These are phyloP conservation scores for Furcasterigmium sp. DNA, from an alignment of 2,329 filamentous ascomycete species.

Conservation along the genomic window DNA sequence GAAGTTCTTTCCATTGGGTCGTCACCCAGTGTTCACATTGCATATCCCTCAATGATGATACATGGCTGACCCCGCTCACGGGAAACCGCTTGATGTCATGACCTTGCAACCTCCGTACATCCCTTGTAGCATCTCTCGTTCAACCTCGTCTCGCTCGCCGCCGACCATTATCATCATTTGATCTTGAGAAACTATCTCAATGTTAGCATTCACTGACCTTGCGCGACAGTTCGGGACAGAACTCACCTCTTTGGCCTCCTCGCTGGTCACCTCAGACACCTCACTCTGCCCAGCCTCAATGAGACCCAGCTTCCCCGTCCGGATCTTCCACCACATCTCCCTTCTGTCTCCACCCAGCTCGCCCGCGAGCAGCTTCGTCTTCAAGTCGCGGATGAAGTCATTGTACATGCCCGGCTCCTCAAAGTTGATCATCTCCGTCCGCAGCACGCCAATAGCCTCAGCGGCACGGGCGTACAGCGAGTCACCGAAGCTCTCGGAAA, in stretches of 20 bases:
- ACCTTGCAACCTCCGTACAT: too few relatives aligned
- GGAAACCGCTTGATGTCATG: too few relatives aligned
- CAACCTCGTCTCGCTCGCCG: too few relatives aligned
- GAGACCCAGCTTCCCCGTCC: constrained; percentile 63
- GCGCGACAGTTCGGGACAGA: background rate
- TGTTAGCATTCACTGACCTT: too few relatives aligned
- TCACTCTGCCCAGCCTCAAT: constrained; percentile 61
- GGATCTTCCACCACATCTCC: constrained; percentile 77
- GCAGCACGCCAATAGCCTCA: constrained; percentile 72
- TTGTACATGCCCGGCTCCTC: constrained; percentile 79
- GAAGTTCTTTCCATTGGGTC: too few relatives aligned
- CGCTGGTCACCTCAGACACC: constrained; percentile 59
- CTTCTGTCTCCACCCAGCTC: constrained; percentile 70
- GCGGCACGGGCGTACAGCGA: constrained; percentile 67
- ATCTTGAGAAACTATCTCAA: constrained; percentile 6
- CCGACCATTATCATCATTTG: constrained; percentile 2
- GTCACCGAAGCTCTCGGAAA: constrained; percentile 71
- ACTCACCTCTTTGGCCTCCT: constrained; percentile 62
- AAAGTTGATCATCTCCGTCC: constrained; percentile 67
- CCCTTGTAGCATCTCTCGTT: too few relatives aligned
- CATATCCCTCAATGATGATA: too few relatives aligned
- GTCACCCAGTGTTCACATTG: too few relatives aligned
- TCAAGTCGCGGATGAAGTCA: constrained; percentile 63
- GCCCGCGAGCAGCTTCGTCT: constrained; percentile 63
- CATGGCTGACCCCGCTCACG: too few relatives aligned